Evolutionary conservation across 345 rosid species (phyloP).

Genomic region (Trapa incisa): DNA sequence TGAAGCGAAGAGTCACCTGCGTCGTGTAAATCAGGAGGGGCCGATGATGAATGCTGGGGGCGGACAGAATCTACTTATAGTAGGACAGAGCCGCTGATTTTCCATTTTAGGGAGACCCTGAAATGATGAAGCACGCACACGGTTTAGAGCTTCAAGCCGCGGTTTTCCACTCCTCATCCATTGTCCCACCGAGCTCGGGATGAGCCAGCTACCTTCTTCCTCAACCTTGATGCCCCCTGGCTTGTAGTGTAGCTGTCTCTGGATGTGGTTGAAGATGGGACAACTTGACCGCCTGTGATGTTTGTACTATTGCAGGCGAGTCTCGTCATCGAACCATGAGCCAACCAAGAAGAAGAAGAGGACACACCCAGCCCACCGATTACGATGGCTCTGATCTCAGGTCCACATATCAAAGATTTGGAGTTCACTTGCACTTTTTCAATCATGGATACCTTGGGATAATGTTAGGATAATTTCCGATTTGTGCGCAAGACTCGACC

Average conservation of each 20-base stretch:
- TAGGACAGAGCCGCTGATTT: background rate
- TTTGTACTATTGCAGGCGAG: no score
- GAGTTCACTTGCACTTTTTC: background rate
- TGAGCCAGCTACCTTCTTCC: no score
- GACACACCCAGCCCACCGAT: background rate
- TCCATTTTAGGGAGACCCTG: background rate
- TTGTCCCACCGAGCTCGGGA: no score
- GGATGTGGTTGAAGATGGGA: background rate
- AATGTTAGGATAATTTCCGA: conserved; percentile 45
- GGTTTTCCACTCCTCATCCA: no score
- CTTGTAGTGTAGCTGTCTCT: background rate
- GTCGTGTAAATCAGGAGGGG: background rate
- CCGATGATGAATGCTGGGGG: background rate
- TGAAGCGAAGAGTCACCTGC: background rate
- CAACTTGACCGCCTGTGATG: no score
- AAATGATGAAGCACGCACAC: background rate
- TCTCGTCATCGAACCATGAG: background rate
- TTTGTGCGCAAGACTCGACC: conserved; percentile 42
- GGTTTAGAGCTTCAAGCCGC: background rate
- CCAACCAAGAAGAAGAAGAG: background rate
- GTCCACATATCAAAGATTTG: background rate
- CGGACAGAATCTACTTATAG: background rate
- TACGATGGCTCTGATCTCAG: background rate
- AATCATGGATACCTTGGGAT: conserved; percentile 14
- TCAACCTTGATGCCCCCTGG: background rate